These are phyloP conservation scores for Niveomyces coronatus DNA, from an alignment of 2,329 filamentous ascomycete species.

Conservation along the genomic window DNA sequence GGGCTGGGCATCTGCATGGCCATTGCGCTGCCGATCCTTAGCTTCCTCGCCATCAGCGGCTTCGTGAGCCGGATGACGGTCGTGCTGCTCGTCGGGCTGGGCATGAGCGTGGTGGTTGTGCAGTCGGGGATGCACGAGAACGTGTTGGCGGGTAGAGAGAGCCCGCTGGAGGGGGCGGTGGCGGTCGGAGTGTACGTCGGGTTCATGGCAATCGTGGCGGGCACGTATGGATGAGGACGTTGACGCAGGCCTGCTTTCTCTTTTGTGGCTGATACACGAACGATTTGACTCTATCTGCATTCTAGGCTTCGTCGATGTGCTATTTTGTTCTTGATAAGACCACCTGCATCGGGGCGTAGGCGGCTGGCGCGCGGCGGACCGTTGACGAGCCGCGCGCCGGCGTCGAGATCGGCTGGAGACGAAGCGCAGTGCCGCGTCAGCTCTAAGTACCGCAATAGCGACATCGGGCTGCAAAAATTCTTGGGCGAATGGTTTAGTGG, in stretches of 20 bases:
- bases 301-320: too few relatives aligned
- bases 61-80: constrained; percentile 49
- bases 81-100: constrained; percentile 40
- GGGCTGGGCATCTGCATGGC: constrained; percentile 16
- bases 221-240: constrained; percentile 10
- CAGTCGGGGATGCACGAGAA: constrained; percentile 17
- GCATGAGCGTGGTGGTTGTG: constrained; percentile 25
- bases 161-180: constrained; percentile 10
- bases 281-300: too few relatives aligned
- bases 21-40: constrained; percentile 46
- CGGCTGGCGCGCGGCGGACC: too few relatives aligned
- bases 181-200: constrained; percentile 3
- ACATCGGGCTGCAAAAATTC: constrained; percentile 2
- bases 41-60: constrained; percentile 46
- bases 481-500: constrained; percentile 13
- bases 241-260: too few relatives aligned
- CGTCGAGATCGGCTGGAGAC: background rate
- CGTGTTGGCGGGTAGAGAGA: constrained; percentile 11
- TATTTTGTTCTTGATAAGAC: too few relatives aligned
- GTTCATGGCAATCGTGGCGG: constrained; percentile 7
- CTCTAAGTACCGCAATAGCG: constrained; percentile 8
- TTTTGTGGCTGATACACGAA: background rate
- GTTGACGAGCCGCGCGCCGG: background rate
- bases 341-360: too few relatives aligned
- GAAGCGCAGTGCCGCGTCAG: constrained; percentile 7